A percentile compares a stretch with the other conserved stretches of the same genome.
Evolutionary conservation across 148 eudicot genomes (phyloP).

Genomic region (Pharnaceum exiguum): DNA sequence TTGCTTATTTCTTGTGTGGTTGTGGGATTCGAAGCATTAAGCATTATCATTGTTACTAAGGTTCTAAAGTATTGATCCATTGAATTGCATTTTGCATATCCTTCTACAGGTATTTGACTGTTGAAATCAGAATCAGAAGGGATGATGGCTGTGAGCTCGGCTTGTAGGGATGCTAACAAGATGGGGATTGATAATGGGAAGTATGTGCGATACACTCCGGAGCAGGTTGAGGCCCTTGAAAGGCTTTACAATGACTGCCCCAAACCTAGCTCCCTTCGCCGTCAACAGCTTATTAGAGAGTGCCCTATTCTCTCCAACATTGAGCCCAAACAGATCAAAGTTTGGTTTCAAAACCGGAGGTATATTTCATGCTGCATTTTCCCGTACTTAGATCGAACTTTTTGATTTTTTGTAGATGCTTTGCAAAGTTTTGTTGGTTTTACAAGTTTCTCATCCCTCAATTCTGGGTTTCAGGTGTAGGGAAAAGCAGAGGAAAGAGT

Average conservation of each 20-base stretch:
- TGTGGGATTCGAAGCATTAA: too few species aligned
- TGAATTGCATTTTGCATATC: not conserved
- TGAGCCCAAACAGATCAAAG: constrained; percentile 91
- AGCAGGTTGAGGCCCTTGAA: constrained; percentile 92
- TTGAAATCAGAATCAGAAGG: constrained; percentile 20
- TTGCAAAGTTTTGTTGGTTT: not conserved
- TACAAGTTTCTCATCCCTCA: not conserved
- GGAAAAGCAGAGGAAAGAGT: constrained; percentile 47
- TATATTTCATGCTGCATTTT: constrained; percentile 11
- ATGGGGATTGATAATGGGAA: constrained; percentile 64
- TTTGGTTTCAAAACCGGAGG: constrained; percentile 94
- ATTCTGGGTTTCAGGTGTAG: constrained; percentile 30
- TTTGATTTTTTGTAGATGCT: not conserved
- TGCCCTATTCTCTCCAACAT: constrained; percentile 86
- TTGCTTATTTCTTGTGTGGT: too few species aligned
- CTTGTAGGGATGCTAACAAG: constrained; percentile 57
- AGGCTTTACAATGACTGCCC: constrained; percentile 89
- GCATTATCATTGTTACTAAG: too few species aligned
- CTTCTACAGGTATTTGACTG: constrained; percentile 19
- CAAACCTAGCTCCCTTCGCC: constrained; percentile 85
- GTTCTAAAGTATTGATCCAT: too few species aligned
- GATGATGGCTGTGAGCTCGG: constrained; percentile 69
- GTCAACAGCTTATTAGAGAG: constrained; percentile 83
- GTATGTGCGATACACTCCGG: constrained; percentile 86
- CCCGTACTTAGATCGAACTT: not conserved